phyloP scores from a whole-genome alignment of 495 filamentous ascomycete species.

The Aspergillus wentii region DNA sequence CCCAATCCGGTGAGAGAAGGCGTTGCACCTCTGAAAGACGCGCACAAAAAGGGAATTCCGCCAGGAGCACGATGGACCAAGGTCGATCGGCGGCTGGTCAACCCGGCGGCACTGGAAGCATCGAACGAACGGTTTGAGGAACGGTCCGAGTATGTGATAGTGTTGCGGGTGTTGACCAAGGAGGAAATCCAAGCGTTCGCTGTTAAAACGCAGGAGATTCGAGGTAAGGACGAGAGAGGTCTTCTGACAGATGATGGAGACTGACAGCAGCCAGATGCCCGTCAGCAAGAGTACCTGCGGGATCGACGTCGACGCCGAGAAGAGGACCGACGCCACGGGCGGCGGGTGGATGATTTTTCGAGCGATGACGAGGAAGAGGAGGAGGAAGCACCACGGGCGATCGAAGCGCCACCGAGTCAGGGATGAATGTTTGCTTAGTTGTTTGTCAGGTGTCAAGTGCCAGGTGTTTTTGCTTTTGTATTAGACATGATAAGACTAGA shows the following conservation, averaged over 20 bases:
- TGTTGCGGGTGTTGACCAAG: slow-evolving; percentile 70
- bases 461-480: no score
- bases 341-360: slow-evolving; percentile 26
- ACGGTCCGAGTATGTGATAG: slow-evolving; percentile 78
- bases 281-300: slow-evolving; percentile 27
- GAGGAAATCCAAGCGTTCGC: slow-evolving; percentile 81
- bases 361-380: slow-evolving; percentile 36
- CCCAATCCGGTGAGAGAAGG: slow-evolving; percentile 74
- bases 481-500: no score
- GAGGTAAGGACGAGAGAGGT: no score
- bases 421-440: no score
- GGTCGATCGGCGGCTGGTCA: slow-evolving; percentile 77
- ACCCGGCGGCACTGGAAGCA: slow-evolving; percentile 70
- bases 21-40: slow-evolving; percentile 83
- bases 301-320: slow-evolving; percentile 31
- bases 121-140: slow-evolving; percentile 80
- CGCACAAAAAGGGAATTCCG: slow-evolving; percentile 67
- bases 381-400: slow-evolving; percentile 21
- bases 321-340: slow-evolving; percentile 28
- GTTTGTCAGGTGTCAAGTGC: no score
- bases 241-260: no score
- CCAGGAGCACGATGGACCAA: slow-evolving; percentile 83
- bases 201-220: slow-evolving; percentile 65
- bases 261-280: slow-evolving; percentile 25
- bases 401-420: slow-evolving; percentile 27